Evolutionary conservation across 371 early-diverging fungal genomes (phyloP), one percentile per base, ranked within the genome.

Genomic region (Syncephalastrum sp.): DNA sequence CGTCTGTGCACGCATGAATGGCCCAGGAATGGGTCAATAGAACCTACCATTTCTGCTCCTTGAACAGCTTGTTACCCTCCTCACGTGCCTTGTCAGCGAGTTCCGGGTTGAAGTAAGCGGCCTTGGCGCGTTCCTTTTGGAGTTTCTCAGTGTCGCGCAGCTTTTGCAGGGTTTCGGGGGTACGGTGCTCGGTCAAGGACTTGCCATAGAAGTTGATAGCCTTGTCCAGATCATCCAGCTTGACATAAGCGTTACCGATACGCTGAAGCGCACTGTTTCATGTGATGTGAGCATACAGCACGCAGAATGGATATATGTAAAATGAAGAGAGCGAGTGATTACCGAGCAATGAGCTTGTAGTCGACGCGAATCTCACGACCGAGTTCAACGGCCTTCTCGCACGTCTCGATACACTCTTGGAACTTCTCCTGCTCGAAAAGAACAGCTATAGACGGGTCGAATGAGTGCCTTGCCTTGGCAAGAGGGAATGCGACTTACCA

Each of bases 101-200:
- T 48, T 76, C 88, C 17, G 92, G 91, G 71, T 92, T 82, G 54
- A 74, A 82, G 72, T 98, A 98, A 4, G 91, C 93, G 57, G 85
- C 87, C 82, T 92, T 91, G 38, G 88, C 94, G 14, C 68, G 79
- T 55, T 85, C 81, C 60, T 85, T 87, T 75, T 89, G 87, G 51
- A 83, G 68, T 77, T 93, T 95, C 72, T 98, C 95, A 17, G 83
- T 76, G 53, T 94, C 92, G 64, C 92, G 89, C 56, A 97, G 87
- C 75, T 93, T 93, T 69, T 78, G 83, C 54, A 98, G 88, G 25
- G 91, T 85, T 54, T 97, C 98, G 14, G 97, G 87, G 10, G 94
- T 92, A 59, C 98, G 92, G 67, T 97, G 96, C 78, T 98, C 98
- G 16, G 95, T 82, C 56, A 98, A 82, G 6, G 96, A 95, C 83